Base-by-base conservation (phyloP, 306 rosid genomes). In the Mucuna pruriens region DNA sequence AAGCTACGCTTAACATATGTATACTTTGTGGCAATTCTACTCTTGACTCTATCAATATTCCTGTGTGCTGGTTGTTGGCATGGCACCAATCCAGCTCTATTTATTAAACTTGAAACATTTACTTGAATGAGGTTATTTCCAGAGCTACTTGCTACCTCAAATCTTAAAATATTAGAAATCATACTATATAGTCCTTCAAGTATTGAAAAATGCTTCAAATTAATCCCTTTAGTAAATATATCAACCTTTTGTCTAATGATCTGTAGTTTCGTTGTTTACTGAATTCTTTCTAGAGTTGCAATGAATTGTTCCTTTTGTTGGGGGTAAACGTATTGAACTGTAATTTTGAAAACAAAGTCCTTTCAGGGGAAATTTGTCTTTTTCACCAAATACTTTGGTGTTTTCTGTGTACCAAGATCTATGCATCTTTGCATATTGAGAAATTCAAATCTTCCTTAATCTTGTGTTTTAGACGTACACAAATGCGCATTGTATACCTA, bases 11-110 rank as follows among this genome's bases (percentile, higher is more conserved):
- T 68, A 52, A 64, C 44, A 76, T 40, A 33, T 81, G 65, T 54
- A 76, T 76, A 62, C 60, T 44, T 48, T 54, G 60, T 71, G 39
- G 44, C 72, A 44, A 44, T 80, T 71, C 39, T 15, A 48, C 65
- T 15, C 49, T 51, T 6, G 58, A 51, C 58, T 51, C 25, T 9
- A 20, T 2, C 31, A 9, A 55, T 55, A 63, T 63, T 74, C 44
- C 22, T 44, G 11, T 29, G 48, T 48, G 46, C 74, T 61, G 52
- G 26, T 39, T 64, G 51, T 74, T 64, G 69, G 45, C 61, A 74
- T 33, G 23, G 40, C 20, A 63, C 69, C 23, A 65, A 81, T 34
- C 29, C 61, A 61, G 17, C 68, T 15, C 8, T 60, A 36, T 62
- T 77, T 48, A 49, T 76, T 34, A 31, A 55, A 74, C 66, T 25